phyloP scores from a whole-genome alignment of 2,329 filamentous ascomycete genomes.

The Allantophomopsis lycopodina region DNA sequence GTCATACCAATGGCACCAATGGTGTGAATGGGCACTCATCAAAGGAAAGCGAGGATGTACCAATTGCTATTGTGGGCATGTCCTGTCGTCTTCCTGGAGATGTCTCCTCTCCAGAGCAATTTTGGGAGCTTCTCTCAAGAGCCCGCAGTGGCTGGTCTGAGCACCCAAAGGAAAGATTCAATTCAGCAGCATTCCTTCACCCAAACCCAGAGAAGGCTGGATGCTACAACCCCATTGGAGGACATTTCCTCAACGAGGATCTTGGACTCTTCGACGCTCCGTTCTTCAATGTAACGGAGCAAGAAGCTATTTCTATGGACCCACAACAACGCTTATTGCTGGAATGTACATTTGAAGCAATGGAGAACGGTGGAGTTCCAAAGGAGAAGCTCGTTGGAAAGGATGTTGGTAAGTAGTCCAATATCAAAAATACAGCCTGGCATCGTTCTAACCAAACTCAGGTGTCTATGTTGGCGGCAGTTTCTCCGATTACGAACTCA shows the following conservation, averaged over 20 bases:
- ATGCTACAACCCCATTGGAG: conserved; percentile 12
- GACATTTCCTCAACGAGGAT: conserved; percentile 14
- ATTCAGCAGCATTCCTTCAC: conserved; percentile 38
- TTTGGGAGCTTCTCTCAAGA: conserved; percentile 24
- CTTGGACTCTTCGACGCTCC: conserved; percentile 14
- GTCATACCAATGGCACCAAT: background rate
- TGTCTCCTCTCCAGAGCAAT: conserved; percentile 20
- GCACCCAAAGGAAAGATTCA: conserved; percentile 24
- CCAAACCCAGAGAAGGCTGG: conserved; percentile 23
- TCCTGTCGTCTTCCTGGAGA: conserved; percentile 22
- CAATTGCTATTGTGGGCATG: conserved; percentile 22
- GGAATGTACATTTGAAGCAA: conserved; percentile 13
- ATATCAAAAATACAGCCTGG: no score
- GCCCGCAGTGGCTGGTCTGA: conserved; percentile 21
- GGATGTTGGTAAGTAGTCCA: conserved; percentile 5
- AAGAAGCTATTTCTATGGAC: conserved; percentile 16
- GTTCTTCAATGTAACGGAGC: conserved; percentile 15
- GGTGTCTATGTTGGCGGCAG: conserved; percentile 5
- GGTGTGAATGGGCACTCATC: background rate
- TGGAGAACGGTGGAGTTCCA: conserved; percentile 14
- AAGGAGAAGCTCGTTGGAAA: conserved; percentile 8
- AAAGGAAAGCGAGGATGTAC: conserved; percentile 2
- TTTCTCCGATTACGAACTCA: conserved; percentile 5
- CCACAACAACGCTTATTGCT: conserved; percentile 15
- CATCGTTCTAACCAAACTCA: no score